Base-by-base conservation (phyloP, 2,329 filamentous ascomycete genomes). In the Lojkania enalia region DNA sequence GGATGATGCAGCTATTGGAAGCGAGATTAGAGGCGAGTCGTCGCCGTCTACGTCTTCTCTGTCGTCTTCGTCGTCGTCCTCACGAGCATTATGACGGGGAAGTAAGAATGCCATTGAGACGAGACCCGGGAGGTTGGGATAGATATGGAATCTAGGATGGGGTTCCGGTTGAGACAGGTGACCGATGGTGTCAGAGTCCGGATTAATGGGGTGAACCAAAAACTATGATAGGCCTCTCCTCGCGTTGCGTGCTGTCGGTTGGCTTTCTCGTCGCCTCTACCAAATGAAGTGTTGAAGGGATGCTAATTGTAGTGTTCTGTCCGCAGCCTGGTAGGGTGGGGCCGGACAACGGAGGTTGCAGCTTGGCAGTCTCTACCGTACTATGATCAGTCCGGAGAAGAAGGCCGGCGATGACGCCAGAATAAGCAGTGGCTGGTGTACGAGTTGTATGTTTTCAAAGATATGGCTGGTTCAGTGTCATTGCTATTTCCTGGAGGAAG, bases 281-380 rank as follows among this genome's bases (percentile, higher is more conserved):
- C 38, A 40, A 40, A n/a, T 40, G n/a, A 32, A 33, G 31, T 33
- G 6, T 14, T 40, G 32, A 52, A 35, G 20, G 30, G 16, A 31
- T 37, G 56, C 43, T 55, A 54, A 56, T 59, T 40, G 27, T 53
- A 45, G 41, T 51, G 45, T 39, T 42, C 43, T 51, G 49, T 46
- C 47, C 47, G 50, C 48, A 58, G 46, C 45, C 23, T 51, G 52
- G 54, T 54, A 51, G 51, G 57, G 62, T 57, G 62, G 62, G 62
- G 62, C 62, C 61, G 62, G 51, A 42, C 51, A 46, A 55, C 57
- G 55, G 53, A 55, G 38, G 51, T 56, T 30, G 39, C 25, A 44
- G 29, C 39, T 36, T 43, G 45, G 35, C 41, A 40, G 20, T 23
- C 35, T 44, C 31, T 37, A 18, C 11, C 21, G 30, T 35, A 37